Percentiles rank a stretch among this genome's conserved stretches.
Evolutionary conservation across 2,329 filamentous ascomycete species (phyloP).

Genomic region (Magnaporthiopsis poae): DNA sequence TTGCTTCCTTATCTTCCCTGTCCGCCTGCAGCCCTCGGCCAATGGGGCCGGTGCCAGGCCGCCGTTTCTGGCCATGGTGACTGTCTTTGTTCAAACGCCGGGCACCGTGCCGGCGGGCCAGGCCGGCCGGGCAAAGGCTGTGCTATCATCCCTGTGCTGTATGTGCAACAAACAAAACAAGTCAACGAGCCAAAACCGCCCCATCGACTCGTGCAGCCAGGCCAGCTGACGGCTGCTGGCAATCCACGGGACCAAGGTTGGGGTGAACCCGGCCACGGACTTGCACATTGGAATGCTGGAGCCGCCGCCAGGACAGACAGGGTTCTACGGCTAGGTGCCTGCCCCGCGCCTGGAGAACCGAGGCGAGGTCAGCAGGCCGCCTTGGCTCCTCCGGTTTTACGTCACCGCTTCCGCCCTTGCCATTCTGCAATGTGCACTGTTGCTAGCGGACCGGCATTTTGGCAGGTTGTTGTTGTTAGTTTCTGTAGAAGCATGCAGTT

Average conservation of each 20-base stretch:
- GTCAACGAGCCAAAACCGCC: neutral
- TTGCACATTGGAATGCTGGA: neutral
- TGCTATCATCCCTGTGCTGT: neutral
- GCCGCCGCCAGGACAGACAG: neutral
- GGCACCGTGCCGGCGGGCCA: neutral
- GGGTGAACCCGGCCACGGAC: no score
- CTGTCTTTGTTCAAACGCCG: neutral
- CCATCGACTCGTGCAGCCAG: neutral
- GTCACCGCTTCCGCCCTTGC: neutral
- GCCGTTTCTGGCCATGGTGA: neutral
- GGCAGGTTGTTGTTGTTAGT: neutral
- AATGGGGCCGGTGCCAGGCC: neutral
- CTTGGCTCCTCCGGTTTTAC: slow-evolving; percentile 1
- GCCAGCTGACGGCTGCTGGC: neutral
- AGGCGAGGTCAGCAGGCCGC: slow-evolving; percentile 6
- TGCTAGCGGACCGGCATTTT: neutral
- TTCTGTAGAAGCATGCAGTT: neutral
- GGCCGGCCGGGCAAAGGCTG: no score
- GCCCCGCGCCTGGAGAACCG: neutral
- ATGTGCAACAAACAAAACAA: neutral
- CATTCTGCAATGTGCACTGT: neutral
- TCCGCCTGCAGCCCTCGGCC: no score
- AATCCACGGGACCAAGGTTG: neutral
- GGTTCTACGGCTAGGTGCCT: no score
- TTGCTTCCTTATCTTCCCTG: neutral